These are phyloP conservation scores for Jackrogersella minutella DNA, from an alignment of 495 filamentous ascomycete species.

Conservation along the genomic window DNA sequence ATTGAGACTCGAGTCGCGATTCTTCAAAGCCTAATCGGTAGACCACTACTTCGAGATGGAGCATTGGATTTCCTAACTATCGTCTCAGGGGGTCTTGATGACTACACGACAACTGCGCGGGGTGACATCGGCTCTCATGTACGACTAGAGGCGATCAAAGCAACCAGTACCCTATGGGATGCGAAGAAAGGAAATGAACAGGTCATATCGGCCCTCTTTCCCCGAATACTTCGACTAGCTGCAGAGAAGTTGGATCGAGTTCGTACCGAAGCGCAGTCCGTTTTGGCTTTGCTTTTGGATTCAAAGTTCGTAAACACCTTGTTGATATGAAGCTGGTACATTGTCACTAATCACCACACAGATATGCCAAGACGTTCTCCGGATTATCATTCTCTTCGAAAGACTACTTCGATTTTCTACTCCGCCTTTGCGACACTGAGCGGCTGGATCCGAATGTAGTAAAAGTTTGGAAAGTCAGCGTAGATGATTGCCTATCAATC, in stretches of 20 bases:
- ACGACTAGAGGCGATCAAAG: constrained; percentile 77
- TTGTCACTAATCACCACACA: constrained; percentile 28
- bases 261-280: constrained; percentile 68
- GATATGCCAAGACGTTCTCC: constrained; percentile 38
- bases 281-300: constrained; percentile 49
- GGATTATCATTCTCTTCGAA: constrained; percentile 57
- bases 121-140: constrained; percentile 91
- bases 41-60: constrained; percentile 48
- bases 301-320: constrained; percentile 43
- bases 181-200: constrained; percentile 26
- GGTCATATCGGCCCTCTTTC: constrained; percentile 45
- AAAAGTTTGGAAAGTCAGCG: constrained; percentile 4
- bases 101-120: constrained; percentile 85
- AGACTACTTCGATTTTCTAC: constrained; percentile 59
- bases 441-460: constrained; percentile 38
- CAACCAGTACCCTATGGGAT: constrained; percentile 57
- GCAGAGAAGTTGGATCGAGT: constrained; percentile 91
- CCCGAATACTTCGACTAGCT: constrained; percentile 70
- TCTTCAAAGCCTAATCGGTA: constrained; percentile 64
- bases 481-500: constrained; percentile 49
- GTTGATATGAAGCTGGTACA: constrained; percentile 4
- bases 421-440: constrained; percentile 50
- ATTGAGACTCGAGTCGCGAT: constrained; percentile 69
- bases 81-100: constrained; percentile 69
- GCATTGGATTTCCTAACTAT: constrained; percentile 48